A percentile compares a stretch with the other conserved stretches of the same genome.
phyloP scores from a whole-genome alignment of 1,284 basidiomycete species.

The Cryptococcus jaspeensis region DNA sequence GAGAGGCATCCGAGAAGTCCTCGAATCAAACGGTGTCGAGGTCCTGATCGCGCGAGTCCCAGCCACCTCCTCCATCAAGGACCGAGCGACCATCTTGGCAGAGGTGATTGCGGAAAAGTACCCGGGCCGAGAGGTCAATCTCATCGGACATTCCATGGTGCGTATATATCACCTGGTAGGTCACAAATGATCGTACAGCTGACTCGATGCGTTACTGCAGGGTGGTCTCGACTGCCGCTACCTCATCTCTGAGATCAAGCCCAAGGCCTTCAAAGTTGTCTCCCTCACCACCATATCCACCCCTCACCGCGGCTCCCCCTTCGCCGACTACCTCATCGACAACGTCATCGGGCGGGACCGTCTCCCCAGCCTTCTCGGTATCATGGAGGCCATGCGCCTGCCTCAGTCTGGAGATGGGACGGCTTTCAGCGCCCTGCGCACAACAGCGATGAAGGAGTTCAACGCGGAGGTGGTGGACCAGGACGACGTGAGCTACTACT shows the following conservation, averaged over 20 bases:
- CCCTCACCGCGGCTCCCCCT: conserved; percentile 87
- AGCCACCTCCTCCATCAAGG: conserved; percentile 79
- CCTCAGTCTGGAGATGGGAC: conserved; percentile 84
- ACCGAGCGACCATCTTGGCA: conserved; percentile 83
- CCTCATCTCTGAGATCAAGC: conserved; percentile 57
- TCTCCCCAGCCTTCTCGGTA: conserved; percentile 50
- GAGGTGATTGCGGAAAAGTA: conserved; percentile 73
- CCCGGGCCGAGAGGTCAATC: conserved; percentile 76
- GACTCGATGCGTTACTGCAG: conserved; percentile 49
- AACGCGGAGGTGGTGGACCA: conserved; percentile 80
- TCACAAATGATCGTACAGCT: not conserved
- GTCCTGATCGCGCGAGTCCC: conserved; percentile 90
- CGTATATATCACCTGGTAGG: conserved; percentile 15
- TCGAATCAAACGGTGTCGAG: conserved; percentile 83
- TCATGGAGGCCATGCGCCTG: conserved; percentile 65
- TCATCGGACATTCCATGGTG: conserved; percentile 94
- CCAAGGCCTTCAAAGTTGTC: conserved; percentile 60
- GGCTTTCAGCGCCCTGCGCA: conserved; percentile 83
- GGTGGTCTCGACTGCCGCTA: conserved; percentile 92
- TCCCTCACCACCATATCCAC: conserved; percentile 89
- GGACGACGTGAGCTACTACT: conserved; percentile 77
- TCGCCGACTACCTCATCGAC: conserved; percentile 86
- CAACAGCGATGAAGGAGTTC: conserved; percentile 82
- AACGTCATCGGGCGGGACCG: conserved; percentile 65
- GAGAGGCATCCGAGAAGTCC: conserved; percentile 88